Percentiles rank a stretch among this genome's conserved stretches.
These are phyloP conservation scores for Tubosaeta sp. DNA, from an alignment of 768 basidiomycete genomes.

Conservation along the genomic window DNA sequence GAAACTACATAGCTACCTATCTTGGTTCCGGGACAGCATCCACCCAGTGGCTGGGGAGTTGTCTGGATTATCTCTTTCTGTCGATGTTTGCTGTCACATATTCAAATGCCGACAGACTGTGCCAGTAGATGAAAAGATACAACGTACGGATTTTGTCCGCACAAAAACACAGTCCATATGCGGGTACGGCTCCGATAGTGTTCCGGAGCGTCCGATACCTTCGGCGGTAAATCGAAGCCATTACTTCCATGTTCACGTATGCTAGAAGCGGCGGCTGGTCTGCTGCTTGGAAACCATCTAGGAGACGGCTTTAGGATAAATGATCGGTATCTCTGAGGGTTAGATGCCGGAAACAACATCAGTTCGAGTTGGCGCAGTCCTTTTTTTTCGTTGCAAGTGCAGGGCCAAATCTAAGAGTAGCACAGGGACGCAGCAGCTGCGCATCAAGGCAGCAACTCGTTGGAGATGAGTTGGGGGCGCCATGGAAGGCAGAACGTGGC, in stretches of 20 bases:
- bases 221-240: neutral
- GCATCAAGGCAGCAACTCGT: neutral
- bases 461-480: neutral
- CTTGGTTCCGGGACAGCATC: neutral
- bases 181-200: slow-evolving; percentile 8
- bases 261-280: no score
- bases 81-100: neutral
- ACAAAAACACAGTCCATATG: neutral
- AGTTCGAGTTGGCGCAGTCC: no score
- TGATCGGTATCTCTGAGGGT: no score
- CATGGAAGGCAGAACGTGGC: neutral
- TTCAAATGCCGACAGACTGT: neutral
- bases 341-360: no score
- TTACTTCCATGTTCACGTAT: no score
- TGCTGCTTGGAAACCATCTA: no score
- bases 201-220: neutral
- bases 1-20: neutral
- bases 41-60: neutral
- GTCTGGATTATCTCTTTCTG: neutral
- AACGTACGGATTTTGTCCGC: neutral
- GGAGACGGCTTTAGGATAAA: no score
- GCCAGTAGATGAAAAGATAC: neutral
- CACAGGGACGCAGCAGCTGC: neutral
- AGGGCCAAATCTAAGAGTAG: no score
- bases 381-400: no score